A percentile compares a stretch with the other conserved stretches of the same genome.
phyloP scores from a whole-genome alignment of 371 early-diverging fungal species.

The Capniomyces stellatus region DNA sequence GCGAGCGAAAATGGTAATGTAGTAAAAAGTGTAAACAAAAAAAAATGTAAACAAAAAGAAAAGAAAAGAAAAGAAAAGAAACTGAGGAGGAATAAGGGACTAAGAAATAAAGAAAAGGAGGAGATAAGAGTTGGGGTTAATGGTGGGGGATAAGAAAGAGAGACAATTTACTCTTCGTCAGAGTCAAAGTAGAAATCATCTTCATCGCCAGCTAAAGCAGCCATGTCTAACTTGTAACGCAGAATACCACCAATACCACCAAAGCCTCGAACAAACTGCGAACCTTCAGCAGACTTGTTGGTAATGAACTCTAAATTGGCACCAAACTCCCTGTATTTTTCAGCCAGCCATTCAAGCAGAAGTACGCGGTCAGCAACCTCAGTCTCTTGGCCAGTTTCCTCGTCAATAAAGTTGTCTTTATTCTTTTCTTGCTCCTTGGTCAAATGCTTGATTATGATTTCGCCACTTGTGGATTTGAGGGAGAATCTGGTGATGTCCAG shows the following conservation, averaged over 20 bases:
- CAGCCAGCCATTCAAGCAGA: constrained; percentile 96
- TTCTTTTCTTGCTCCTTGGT: constrained; percentile 70
- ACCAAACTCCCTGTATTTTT: constrained; percentile 94
- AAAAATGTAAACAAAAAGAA: no score
- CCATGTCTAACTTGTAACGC: constrained; percentile 73
- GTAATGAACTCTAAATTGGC: constrained; percentile 93
- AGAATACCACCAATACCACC: constrained; percentile 99
- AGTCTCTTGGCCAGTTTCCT: constrained; percentile 30
- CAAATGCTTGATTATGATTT: constrained; percentile 49
- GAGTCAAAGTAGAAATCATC: constrained; percentile 18
- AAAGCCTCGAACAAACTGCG: constrained; percentile 98
- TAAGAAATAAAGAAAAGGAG: no score
- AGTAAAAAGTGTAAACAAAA: no score
- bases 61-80: no score
- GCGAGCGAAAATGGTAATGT: no score
- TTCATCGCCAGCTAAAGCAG: constrained; percentile 9
- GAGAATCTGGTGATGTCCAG: constrained; percentile 57
- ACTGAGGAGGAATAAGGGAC: no score
- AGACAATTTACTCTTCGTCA: neutral
- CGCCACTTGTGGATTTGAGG: constrained; percentile 47
- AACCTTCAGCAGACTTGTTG: constrained; percentile 94
- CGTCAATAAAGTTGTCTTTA: constrained; percentile 36
- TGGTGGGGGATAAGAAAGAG: neutral
- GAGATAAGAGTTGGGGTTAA: constrained; percentile 8
- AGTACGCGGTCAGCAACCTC: constrained; percentile 2